phyloP scores from a whole-genome alignment of 306 rosid species.

The Prunus mira region DNA sequence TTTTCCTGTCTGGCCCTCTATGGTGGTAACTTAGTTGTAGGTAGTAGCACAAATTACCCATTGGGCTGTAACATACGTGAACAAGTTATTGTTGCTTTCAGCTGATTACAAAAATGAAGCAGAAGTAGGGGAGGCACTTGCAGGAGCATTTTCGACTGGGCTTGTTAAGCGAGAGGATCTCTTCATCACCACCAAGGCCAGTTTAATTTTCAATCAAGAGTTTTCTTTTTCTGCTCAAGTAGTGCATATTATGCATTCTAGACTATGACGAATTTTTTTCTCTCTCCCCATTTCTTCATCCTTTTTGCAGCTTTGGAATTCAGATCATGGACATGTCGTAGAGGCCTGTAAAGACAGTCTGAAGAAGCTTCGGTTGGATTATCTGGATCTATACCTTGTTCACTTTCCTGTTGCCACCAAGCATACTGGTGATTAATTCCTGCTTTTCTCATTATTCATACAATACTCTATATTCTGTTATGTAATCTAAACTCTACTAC shows the following conservation, averaged over 20 bases:
- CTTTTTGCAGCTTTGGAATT: conserved; percentile 86
- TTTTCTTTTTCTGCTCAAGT: neutral
- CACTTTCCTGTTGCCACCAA: conserved; percentile 77
- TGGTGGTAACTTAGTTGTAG: neutral
- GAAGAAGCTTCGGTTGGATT: conserved; percentile 75
- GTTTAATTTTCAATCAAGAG: conserved; percentile 4
- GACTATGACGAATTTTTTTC: neutral
- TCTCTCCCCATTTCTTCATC: neutral
- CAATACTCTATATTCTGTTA: neutral
- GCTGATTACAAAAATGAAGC: conserved; percentile 74
- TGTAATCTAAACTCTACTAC: neutral
- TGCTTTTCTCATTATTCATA: neutral
- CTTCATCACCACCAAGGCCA: conserved; percentile 76
- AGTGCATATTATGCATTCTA: neutral
- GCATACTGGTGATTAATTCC: conserved; percentile 57
- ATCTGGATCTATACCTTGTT: conserved; percentile 81
- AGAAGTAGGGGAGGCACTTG: conserved; percentile 77
- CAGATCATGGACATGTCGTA: conserved; percentile 86
- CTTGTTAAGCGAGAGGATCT: conserved; percentile 78
- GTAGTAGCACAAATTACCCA: neutral
- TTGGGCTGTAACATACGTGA: conserved; percentile 4
- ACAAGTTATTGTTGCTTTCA: conserved; percentile 33
- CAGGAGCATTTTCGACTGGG: conserved; percentile 57
- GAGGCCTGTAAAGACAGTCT: conserved; percentile 90
- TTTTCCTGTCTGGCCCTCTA: neutral